These are phyloP conservation scores for Whalleya microplaca DNA, from an alignment of 2,329 filamentous ascomycete genomes.

Conservation along the genomic window DNA sequence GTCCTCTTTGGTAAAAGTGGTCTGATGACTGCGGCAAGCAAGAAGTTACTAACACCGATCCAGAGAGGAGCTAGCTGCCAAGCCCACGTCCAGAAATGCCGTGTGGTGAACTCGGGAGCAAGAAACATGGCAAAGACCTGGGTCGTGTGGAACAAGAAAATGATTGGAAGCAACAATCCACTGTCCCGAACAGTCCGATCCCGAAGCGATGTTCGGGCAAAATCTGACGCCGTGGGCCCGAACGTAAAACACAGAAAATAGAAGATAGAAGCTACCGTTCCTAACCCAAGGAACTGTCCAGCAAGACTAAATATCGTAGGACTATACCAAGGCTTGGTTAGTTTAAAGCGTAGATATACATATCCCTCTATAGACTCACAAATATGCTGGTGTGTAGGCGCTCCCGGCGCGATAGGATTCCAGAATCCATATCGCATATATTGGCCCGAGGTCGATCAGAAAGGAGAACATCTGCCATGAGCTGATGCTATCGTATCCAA, in stretches of 20 bases:
- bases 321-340: slow-evolving; percentile 6
- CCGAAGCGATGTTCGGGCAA: slow-evolving; percentile 6
- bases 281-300: slow-evolving; percentile 17
- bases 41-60: slow-evolving; percentile 25
- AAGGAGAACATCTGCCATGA: slow-evolving; percentile 32
- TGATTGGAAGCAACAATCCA: slow-evolving; percentile 15
- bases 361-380: slow-evolving; percentile 20
- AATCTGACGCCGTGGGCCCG: slow-evolving; percentile 13
- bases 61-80: slow-evolving; percentile 32
- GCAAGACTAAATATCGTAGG: slow-evolving; percentile 18
- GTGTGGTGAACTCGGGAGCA: slow-evolving; percentile 16
- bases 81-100: slow-evolving; percentile 32
- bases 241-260: slow-evolving; percentile 25
- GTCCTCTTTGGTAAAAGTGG: slow-evolving; percentile 3
- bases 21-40: slow-evolving; percentile 2
- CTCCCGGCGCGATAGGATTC: slow-evolving; percentile 24
- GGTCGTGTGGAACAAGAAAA: slow-evolving; percentile 27
- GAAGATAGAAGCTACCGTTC: slow-evolving; percentile 15
- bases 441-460: slow-evolving; percentile 27
- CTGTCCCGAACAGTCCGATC: slow-evolving; percentile 5
- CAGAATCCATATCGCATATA: slow-evolving; percentile 30
- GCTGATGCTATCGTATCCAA: slow-evolving; percentile 23
- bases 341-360: not conserved
- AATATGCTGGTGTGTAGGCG: slow-evolving; percentile 21
- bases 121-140: slow-evolving; percentile 25